These are phyloP conservation scores for Sarocladium kiliense DNA, from an alignment of 2,329 filamentous ascomycete genomes.

Conservation along the genomic window DNA sequence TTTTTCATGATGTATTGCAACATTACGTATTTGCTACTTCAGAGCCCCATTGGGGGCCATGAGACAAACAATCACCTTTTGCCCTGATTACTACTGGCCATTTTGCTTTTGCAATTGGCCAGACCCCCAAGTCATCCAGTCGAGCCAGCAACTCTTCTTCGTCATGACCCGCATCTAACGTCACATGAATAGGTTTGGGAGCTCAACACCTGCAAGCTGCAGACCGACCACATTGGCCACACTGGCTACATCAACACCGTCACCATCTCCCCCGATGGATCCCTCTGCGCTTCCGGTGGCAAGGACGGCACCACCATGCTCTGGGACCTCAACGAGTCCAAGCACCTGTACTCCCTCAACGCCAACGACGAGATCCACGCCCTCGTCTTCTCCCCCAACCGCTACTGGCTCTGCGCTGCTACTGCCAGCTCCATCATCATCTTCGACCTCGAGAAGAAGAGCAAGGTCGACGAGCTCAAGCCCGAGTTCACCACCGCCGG, in stretches of 20 bases:
- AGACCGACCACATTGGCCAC: conserved; percentile 99
- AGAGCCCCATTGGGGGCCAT: conserved; percentile 83
- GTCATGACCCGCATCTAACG: no score
- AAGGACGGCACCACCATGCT: conserved; percentile 99
- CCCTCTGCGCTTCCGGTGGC: conserved; percentile 96
- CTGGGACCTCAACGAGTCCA: conserved; percentile 99
- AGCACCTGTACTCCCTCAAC: conserved; percentile 99
- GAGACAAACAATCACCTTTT: conserved; percentile 93
- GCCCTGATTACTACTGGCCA: conserved; percentile 59
- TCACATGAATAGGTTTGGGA: conserved; percentile 80
- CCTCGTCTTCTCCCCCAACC: conserved; percentile 99
- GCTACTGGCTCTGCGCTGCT: conserved; percentile 99
- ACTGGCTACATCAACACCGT: conserved; percentile 99
- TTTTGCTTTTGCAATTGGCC: conserved; percentile 1
- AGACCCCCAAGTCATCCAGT: no score
- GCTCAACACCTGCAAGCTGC: conserved; percentile 97
- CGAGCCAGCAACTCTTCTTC: background rate
- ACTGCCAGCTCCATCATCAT: conserved; percentile 98
- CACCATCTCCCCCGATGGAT: conserved; percentile 99
- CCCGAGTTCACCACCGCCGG: conserved; percentile 92
- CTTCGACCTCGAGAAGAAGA: conserved; percentile 99
- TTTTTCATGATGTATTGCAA: conserved; percentile 86
- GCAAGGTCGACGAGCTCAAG: conserved; percentile 99
- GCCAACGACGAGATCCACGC: conserved; percentile 99
- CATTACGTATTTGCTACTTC: conserved; percentile 99